These are phyloP conservation scores for Tympanopsis confertula DNA, from an alignment of 2,329 filamentous ascomycete species.

Conservation along the genomic window DNA sequence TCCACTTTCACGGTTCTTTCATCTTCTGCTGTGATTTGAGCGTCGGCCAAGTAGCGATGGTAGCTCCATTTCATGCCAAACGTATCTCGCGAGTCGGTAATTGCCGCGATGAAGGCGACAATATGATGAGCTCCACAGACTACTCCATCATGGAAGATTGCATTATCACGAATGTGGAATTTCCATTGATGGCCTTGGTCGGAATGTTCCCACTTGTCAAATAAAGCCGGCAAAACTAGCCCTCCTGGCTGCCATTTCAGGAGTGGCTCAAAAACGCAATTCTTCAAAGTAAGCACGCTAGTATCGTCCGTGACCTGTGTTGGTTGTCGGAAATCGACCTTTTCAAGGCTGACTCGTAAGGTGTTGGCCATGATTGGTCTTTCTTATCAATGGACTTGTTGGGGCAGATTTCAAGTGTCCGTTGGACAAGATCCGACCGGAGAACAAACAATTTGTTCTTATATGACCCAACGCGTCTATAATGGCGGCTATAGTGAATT, in stretches of 20 bases:
- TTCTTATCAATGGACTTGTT: no score
- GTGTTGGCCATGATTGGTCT: no score
- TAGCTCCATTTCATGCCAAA: constrained; percentile 5
- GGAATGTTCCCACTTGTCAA: constrained; percentile 1
- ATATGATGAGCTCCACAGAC: constrained; percentile 1
- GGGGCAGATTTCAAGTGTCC: no score
- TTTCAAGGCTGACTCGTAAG: constrained; percentile 1
- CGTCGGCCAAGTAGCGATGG: constrained; percentile 1
- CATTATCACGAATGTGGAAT: constrained; percentile 2
- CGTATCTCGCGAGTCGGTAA: constrained; percentile 2
- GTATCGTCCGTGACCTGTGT: constrained; percentile 4
- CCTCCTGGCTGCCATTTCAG: constrained; percentile 2
- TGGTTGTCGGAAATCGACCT: constrained; percentile 3
- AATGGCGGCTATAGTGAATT: no score
- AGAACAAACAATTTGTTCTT: no score
- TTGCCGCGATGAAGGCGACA: constrained; percentile 1
- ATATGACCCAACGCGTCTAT: no score
- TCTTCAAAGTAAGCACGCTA: constrained; percentile 2
- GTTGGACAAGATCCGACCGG: no score
- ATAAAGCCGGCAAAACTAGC: background rate
- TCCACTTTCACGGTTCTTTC: background rate
- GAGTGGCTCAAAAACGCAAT: constrained; percentile 2
- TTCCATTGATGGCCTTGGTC: background rate
- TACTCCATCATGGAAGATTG: constrained; percentile 3
- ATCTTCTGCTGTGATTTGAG: background rate